Evolutionary conservation across 2,329 filamentous ascomycete genomes (phyloP).

Genomic region (Talaromyces atroroseus): DNA sequence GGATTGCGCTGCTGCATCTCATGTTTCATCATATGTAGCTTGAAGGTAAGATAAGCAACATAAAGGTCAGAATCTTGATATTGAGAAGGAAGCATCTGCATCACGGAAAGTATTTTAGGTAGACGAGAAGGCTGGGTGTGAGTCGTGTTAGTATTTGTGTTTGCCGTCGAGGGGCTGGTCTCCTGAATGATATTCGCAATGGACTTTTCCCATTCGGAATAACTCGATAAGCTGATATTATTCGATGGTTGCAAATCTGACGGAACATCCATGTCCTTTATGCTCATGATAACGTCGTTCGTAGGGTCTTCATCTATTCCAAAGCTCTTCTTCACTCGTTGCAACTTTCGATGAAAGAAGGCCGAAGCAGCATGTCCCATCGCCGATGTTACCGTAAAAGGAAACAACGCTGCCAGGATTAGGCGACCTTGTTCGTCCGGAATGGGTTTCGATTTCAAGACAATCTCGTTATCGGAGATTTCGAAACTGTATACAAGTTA

Average conservation of each 20-base stretch:
- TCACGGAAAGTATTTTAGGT: slow-evolving; percentile 25
- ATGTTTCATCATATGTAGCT: slow-evolving; percentile 16
- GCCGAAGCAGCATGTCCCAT: slow-evolving; percentile 29
- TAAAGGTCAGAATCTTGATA: slow-evolving; percentile 31
- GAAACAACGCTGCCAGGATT: slow-evolving; percentile 25
- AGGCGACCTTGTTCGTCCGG: slow-evolving; percentile 26
- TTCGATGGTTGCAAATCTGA: slow-evolving; percentile 13
- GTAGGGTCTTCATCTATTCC: slow-evolving; percentile 14
- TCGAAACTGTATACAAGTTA: slow-evolving; percentile 20
- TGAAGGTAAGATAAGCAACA: slow-evolving; percentile 29
- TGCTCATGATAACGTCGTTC: slow-evolving; percentile 10
- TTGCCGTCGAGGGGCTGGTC: background rate
- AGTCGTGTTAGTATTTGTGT: background rate
- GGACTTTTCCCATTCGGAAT: slow-evolving; percentile 13
- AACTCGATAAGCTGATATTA: slow-evolving; percentile 14
- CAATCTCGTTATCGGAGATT: slow-evolving; percentile 22
- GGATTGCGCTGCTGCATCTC: slow-evolving; percentile 19
- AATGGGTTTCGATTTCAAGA: slow-evolving; percentile 25
- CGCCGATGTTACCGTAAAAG: slow-evolving; percentile 28
- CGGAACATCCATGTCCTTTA: background rate
- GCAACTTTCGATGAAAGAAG: slow-evolving; percentile 24
- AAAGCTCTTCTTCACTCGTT: slow-evolving; percentile 18
- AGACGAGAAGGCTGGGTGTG: background rate
- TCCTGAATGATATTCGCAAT: slow-evolving; percentile 3
- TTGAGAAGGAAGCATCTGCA: slow-evolving; percentile 31